phyloP scores from a whole-genome alignment of 352 stramenopile species.

The Globisporangium solare region DNA sequence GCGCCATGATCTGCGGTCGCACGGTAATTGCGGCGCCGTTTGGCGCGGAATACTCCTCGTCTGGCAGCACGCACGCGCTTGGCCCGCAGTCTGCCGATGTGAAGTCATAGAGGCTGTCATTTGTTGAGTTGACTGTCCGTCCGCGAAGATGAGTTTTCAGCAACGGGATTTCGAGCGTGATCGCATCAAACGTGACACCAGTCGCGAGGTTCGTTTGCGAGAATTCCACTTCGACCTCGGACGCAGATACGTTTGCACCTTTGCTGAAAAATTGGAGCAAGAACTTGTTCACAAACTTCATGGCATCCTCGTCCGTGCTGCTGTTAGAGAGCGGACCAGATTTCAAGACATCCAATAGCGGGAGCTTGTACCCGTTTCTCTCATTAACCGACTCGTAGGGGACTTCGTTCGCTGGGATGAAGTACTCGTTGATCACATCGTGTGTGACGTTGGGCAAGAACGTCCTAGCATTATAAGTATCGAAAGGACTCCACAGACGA shows the following conservation, averaged over 20 bases:
- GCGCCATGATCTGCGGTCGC: constrained; percentile 2
- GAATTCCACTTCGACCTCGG: constrained; percentile 3
- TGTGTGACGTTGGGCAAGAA: no score
- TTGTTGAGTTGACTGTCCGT: no score
- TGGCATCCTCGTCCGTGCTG: not conserved
- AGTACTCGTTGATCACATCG: no score
- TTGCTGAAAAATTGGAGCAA: not conserved
- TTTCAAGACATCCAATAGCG: no score
- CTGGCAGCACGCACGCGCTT: not conserved
- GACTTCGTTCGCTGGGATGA: no score
- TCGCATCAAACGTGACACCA: constrained; percentile 2
- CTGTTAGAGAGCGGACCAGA: not conserved
- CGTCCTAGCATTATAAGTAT: no score
- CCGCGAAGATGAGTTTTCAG: no score
- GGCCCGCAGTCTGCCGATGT: not conserved
- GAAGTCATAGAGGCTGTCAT: no score
- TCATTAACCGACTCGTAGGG: no score
- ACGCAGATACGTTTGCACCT: constrained; percentile 3
- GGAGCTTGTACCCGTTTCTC: no score
- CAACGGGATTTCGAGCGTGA: constrained; percentile 10
- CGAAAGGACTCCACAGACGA: no score
- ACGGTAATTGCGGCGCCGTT: not conserved
- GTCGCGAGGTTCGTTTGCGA: not conserved
- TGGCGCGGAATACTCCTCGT: constrained; percentile 1
- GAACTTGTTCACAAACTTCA: constrained; percentile 3